Conservation (phyloP, 352 stramenopile genomes). For the Pythium aphanidermatum region DNA sequence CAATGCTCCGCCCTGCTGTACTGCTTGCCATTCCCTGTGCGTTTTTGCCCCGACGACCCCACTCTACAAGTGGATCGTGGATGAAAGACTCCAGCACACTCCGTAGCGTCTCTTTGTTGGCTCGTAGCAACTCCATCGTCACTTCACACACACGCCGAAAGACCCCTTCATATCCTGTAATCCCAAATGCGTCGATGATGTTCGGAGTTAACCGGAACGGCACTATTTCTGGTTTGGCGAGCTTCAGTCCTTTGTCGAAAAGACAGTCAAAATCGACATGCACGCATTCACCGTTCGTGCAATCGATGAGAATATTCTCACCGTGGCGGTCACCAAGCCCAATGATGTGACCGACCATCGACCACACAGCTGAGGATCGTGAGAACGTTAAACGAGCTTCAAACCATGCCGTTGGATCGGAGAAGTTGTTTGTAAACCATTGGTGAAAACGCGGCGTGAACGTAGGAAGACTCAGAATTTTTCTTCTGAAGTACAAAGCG, state of each 20-base stretch:
- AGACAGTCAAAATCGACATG: slow-evolving; percentile 99
- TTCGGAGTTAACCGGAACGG: slow-evolving; percentile 99
- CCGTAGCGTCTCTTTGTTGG: slow-evolving; percentile 96
- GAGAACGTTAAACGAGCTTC: slow-evolving; percentile 89
- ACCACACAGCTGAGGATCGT: slow-evolving; percentile 93
- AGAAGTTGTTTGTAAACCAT: slow-evolving; percentile 99
- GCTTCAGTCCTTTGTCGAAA: slow-evolving; percentile 99
- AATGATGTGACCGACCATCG: slow-evolving; percentile 95
- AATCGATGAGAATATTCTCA: slow-evolving; percentile 99
- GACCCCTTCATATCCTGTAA: slow-evolving; percentile 94
- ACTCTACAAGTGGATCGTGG: slow-evolving; percentile 95
- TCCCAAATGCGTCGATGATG: slow-evolving; percentile 99
- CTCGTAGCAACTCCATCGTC: slow-evolving; percentile 89
- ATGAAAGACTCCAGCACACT: slow-evolving; percentile 99
- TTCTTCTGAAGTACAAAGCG: slow-evolving; percentile 55
- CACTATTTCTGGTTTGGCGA: slow-evolving; percentile 97
- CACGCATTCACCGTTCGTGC: slow-evolving; percentile 95
- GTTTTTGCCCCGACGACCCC: slow-evolving; percentile 73
- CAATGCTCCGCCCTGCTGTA: slow-evolving; percentile 24
- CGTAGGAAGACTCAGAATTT: slow-evolving; percentile 53
- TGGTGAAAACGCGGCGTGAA: slow-evolving; percentile 97
- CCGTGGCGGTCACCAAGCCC: slow-evolving; percentile 94
- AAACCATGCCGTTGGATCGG: slow-evolving; percentile 97
- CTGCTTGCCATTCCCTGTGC: slow-evolving; percentile 33
- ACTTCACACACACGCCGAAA: slow-evolving; percentile 92